Conservation (phyloP, 305 asterid species). For the Solanum aculeatissimum region DNA sequence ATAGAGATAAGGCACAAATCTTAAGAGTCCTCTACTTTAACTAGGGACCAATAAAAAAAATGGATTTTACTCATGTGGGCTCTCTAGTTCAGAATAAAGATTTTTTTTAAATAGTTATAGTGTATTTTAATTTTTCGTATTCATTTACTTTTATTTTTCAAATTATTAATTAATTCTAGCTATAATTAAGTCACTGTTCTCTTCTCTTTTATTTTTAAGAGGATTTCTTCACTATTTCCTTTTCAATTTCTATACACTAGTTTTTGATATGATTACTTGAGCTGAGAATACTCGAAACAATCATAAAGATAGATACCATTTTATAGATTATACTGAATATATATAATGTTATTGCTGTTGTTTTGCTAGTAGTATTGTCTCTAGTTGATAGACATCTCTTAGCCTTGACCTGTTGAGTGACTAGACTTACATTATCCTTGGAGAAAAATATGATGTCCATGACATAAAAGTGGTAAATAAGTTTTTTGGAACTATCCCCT, state of each 20-base stretch:
- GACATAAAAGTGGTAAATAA: neutral
- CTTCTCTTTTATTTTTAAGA: no score
- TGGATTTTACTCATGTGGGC: neutral
- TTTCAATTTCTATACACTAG: no score
- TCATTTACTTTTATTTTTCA: neutral
- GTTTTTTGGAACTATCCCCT: neutral
- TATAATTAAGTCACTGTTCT: no score
- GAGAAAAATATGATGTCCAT: neutral
- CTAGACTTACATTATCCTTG: neutral
- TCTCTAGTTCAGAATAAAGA: neutral
- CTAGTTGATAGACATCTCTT: neutral
- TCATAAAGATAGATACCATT: no score
- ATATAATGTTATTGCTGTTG: no score
- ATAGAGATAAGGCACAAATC: neutral
- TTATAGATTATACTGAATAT: no score
- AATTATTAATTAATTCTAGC: neutral
- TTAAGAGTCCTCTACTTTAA: neutral
- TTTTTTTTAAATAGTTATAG: neutral
- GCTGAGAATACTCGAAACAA: no score
- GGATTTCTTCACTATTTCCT: no score
- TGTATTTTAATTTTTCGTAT: neutral
- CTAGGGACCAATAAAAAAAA: neutral
- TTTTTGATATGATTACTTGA: no score
- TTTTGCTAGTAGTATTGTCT: neutral
- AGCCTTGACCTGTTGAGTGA: neutral